phyloP scores from a whole-genome alignment of 305 asterid species.

The Plantago coronopus region DNA sequence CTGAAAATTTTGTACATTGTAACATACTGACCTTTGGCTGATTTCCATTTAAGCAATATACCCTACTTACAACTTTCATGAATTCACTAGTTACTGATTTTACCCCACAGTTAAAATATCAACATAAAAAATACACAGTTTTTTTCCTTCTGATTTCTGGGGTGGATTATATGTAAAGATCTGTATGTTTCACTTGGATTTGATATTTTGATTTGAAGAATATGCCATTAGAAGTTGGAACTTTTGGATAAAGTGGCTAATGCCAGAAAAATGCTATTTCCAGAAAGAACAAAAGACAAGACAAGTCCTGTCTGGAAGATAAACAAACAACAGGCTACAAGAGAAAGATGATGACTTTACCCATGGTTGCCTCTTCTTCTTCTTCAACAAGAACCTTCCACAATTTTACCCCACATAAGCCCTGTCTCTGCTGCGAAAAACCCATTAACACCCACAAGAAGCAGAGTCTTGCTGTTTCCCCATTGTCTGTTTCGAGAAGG shows the following conservation, averaged over 20 bases:
- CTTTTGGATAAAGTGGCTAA: neutral
- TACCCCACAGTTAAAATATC: too few species aligned
- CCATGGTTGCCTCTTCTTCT: slow-evolving; percentile 31
- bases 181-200: too few species aligned
- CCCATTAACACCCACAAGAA: slow-evolving; percentile 17
- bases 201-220: too few species aligned
- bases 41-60: too few species aligned
- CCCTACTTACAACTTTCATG: too few species aligned
- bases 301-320: neutral
- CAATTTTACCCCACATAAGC: slow-evolving; percentile 12
- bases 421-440: slow-evolving; percentile 17
- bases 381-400: slow-evolving; percentile 33
- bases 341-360: neutral
- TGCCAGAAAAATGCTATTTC: neutral
- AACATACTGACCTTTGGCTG: neutral
- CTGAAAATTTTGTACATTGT: neutral
- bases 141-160: too few species aligned
- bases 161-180: too few species aligned
- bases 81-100: too few species aligned
- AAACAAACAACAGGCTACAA: slow-evolving; percentile 12
- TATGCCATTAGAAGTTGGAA: too few species aligned
- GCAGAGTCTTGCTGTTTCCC: slow-evolving; percentile 22
- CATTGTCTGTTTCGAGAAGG: slow-evolving; percentile 68
- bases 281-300: neutral
- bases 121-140: too few species aligned